A percentile compares a stretch with the other conserved stretches of the same genome.
These are phyloP conservation scores for Phanerochaete carnosa DNA, from an alignment of 768 basidiomycete species.

Conservation along the genomic window DNA sequence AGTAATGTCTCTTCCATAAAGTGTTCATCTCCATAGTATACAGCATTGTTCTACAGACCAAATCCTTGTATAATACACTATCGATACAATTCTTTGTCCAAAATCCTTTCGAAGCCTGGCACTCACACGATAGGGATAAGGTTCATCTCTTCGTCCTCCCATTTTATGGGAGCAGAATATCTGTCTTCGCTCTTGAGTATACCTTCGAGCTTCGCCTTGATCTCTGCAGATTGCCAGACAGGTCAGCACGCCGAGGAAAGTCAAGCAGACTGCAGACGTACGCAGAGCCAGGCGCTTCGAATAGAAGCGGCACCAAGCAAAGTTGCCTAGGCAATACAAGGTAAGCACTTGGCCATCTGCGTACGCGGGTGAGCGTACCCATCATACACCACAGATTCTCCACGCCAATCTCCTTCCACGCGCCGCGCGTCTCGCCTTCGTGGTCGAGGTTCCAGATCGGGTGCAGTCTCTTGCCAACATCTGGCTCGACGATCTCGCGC, in stretches of 20 bases:
- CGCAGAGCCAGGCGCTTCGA: slow-evolving; percentile 65
- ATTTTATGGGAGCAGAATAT: slow-evolving; percentile 18
- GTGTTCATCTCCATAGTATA: no score
- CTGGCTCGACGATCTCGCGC: slow-evolving; percentile 40
- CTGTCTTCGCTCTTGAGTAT: slow-evolving; percentile 28
- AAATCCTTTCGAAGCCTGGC: no score
- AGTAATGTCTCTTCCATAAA: no score
- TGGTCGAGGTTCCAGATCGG: slow-evolving; percentile 66
- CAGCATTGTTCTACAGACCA: no score
- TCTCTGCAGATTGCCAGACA: slow-evolving; percentile 41
- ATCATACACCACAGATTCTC: slow-evolving; percentile 57
- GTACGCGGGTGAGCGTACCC: slow-evolving; percentile 36
- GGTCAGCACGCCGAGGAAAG: not conserved
- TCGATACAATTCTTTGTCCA: no score
- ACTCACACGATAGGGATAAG: not conserved
- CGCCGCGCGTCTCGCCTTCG: slow-evolving; percentile 59
- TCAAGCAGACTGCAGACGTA: slow-evolving; percentile 34
- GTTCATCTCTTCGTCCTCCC: not conserved
- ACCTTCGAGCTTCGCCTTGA: slow-evolving; percentile 61
- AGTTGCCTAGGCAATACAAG: slow-evolving; percentile 36
- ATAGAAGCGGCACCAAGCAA: slow-evolving; percentile 62
- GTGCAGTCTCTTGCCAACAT: slow-evolving; percentile 42
- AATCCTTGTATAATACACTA: no score
- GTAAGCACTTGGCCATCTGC: not conserved
- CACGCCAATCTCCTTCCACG: slow-evolving; percentile 48